phyloP scores from a whole-genome alignment of 345 rosid genomes.

The Eucalyptus pauciflora region DNA sequence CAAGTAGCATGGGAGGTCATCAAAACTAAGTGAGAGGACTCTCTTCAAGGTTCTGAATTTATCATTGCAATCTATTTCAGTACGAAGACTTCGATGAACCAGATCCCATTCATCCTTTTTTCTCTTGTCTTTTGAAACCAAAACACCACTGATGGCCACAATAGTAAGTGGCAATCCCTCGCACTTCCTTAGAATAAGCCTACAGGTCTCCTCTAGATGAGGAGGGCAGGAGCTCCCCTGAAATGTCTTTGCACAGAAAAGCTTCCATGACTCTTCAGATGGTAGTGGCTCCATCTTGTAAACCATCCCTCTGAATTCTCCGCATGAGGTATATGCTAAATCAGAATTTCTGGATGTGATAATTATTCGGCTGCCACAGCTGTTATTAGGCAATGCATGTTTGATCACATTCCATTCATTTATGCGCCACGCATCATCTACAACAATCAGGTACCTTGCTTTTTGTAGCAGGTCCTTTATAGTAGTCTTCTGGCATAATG shows the following conservation, averaged over 20 bases:
- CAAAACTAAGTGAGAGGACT: slow-evolving; percentile 26
- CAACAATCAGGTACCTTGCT: slow-evolving; percentile 12
- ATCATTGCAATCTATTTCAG: slow-evolving; percentile 13
- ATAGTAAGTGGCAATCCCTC: slow-evolving; percentile 35
- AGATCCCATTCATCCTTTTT: slow-evolving; percentile 22
- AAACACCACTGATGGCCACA: slow-evolving; percentile 32
- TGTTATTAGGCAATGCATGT: slow-evolving; percentile 8
- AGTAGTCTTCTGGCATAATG: background rate
- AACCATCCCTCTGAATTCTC: slow-evolving; percentile 6
- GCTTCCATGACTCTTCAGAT: slow-evolving; percentile 9
- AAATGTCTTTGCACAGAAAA: slow-evolving; percentile 21
- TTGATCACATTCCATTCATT: slow-evolving; percentile 20
- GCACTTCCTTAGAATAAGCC: slow-evolving; percentile 13
- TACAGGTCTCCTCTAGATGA: slow-evolving; percentile 10
- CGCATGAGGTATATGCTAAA: background rate
- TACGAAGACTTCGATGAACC: slow-evolving; percentile 8
- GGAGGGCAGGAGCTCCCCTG: slow-evolving; percentile 12
- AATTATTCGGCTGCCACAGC: slow-evolving; percentile 11
- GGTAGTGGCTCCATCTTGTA: slow-evolving; percentile 10
- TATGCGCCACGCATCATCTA: slow-evolving; percentile 18
- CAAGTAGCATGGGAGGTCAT: slow-evolving; percentile 27
- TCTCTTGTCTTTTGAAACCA: slow-evolving; percentile 12
- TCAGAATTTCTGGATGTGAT: slow-evolving; percentile 18
- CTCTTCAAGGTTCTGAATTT: slow-evolving; percentile 9
- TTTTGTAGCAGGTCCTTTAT: slow-evolving; percentile 3